Percentiles rank a stretch among this genome's conserved stretches.
These are phyloP conservation scores for Cercospora beticola DNA, from an alignment of 2,329 filamentous ascomycete species.

Conservation along the genomic window DNA sequence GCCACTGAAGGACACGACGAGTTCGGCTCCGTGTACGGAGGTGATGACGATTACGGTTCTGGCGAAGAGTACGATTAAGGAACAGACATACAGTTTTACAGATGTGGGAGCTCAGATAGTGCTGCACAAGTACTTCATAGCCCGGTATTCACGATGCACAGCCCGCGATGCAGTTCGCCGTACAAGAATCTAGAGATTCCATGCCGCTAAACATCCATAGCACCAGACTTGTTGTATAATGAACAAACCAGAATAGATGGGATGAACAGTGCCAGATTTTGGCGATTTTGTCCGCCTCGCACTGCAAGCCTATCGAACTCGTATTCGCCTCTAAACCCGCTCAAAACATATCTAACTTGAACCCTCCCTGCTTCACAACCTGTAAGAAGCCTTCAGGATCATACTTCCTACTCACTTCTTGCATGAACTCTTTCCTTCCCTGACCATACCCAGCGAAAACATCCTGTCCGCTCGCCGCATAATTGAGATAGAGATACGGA, in stretches of 20 bases:
- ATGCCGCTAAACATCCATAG: background rate
- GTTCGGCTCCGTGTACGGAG: constrained; percentile 10
- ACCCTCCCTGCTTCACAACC: constrained; percentile 13
- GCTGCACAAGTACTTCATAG: too few species aligned
- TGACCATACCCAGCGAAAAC: constrained; percentile 13
- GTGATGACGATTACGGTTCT: constrained; percentile 12
- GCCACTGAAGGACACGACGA: constrained; percentile 12
- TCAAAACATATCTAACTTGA: constrained; percentile 11
- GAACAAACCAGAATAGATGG: background rate
- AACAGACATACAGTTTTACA: background rate
- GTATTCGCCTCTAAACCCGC: background rate
- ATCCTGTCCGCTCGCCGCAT: constrained; percentile 13
- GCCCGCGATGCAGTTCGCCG: background rate
- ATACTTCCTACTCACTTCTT: constrained; percentile 13
- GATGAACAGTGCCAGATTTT: background rate
- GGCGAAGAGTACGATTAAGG: constrained; percentile 18
- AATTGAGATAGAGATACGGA: constrained; percentile 17
- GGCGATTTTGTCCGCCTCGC: background rate
- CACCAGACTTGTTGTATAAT: background rate
- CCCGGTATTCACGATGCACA: background rate
- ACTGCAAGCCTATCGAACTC: background rate
- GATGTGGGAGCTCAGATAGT: background rate
- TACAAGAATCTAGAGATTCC: too few species aligned
- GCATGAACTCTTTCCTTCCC: constrained; percentile 7
- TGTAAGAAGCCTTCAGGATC: constrained; percentile 19